Evolutionary conservation across 495 filamentous ascomycete genomes (phyloP).

Genomic region (Halenospora varia): DNA sequence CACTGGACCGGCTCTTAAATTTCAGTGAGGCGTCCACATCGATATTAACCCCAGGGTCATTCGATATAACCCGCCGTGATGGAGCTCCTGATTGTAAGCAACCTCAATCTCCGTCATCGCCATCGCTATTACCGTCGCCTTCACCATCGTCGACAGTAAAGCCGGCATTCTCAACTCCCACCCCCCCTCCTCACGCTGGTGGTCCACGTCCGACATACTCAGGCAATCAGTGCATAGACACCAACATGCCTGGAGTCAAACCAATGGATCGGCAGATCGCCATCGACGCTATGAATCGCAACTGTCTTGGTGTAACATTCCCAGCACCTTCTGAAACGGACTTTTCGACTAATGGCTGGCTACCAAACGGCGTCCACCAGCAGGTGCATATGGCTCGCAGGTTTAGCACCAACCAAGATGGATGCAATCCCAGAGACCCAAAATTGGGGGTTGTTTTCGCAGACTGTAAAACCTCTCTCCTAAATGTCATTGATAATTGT

Average conservation of each 20-base stretch:
- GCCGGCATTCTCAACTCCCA: background rate
- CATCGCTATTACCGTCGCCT: too few relatives aligned
- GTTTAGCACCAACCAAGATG: background rate
- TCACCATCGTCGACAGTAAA: background rate
- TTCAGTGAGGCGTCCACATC: background rate
- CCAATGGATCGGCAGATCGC: background rate
- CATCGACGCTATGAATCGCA: background rate
- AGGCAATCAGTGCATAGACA: background rate
- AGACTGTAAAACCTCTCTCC: background rate
- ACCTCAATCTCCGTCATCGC: too few relatives aligned
- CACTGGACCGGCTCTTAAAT: background rate
- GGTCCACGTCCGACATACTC: background rate
- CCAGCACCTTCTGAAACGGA: background rate
- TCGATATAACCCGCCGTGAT: background rate
- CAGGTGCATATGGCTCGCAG: background rate
- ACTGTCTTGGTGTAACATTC: background rate
- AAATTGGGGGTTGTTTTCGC: background rate
- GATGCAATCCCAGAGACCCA: background rate
- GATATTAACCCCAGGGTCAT: background rate
- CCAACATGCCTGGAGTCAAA: background rate
- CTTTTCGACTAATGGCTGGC: too few relatives aligned
- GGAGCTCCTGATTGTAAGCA: too few relatives aligned
- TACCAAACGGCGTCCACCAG: background rate
- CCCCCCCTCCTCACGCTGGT: background rate
- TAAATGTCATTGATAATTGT: background rate